A percentile compares a stretch with the other conserved stretches of the same genome.
phyloP scores from a whole-genome alignment of 2,329 filamentous ascomycete genomes.

The Aurifilum marmelostoma region DNA sequence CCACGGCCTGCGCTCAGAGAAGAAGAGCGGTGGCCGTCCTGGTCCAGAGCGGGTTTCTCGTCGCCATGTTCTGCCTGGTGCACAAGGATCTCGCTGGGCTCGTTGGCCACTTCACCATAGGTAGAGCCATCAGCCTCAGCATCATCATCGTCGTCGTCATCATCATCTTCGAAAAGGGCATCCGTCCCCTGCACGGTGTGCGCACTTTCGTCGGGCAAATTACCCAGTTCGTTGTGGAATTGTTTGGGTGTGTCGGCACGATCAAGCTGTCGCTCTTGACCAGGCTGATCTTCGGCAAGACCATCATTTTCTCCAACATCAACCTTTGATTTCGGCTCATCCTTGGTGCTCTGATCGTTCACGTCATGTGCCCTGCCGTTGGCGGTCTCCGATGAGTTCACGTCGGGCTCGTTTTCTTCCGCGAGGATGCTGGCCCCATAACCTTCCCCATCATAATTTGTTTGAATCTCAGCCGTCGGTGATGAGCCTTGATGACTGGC shows the following conservation, averaged over 20 bases:
- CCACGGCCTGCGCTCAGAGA: slow-evolving; percentile 17
- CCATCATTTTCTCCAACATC: not conserved
- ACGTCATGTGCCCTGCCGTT: not conserved
- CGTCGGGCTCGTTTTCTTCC: not conserved
- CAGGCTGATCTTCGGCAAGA: not conserved
- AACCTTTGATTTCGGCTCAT: not conserved
- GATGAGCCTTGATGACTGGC: not conserved
- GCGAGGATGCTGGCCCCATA: not conserved
- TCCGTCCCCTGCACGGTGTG: slow-evolving; percentile 42
- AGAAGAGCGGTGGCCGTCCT: slow-evolving; percentile 18
- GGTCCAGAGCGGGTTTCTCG: slow-evolving; percentile 14
- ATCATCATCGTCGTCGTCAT: slow-evolving; percentile 33
- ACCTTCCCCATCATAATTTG: slow-evolving; percentile 21
- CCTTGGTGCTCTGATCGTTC: not conserved
- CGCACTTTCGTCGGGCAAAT: slow-evolving; percentile 31
- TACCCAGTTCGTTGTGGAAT: slow-evolving; percentile 10
- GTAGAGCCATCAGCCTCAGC: slow-evolving; percentile 16
- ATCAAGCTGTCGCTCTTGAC: not conserved
- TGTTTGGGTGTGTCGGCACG: slow-evolving; percentile 4
- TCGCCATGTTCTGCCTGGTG: slow-evolving; percentile 15
- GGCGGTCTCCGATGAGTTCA: not conserved
- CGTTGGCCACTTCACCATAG: slow-evolving; percentile 19
- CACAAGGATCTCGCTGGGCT: slow-evolving; percentile 15
- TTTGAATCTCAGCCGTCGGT: not conserved
- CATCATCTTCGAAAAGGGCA: slow-evolving; percentile 38